phyloP scores from a whole-genome alignment of 345 rosid genomes.

The Salix arbutifolia region DNA sequence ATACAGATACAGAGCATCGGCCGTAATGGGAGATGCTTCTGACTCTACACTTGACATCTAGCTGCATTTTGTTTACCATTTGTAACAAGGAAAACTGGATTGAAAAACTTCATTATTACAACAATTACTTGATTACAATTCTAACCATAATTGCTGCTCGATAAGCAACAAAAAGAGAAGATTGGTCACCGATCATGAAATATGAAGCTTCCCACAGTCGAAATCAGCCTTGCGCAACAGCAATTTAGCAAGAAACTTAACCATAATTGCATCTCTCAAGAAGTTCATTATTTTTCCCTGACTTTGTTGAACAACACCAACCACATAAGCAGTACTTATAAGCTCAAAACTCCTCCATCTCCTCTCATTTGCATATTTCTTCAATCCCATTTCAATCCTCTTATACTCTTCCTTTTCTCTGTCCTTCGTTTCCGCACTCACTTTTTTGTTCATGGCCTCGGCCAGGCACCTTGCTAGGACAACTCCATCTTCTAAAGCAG shows the following conservation, averaged over 20 bases:
- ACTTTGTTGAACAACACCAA: conserved; percentile 52
- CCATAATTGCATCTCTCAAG: conserved; percentile 42
- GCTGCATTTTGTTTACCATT: too few species aligned
- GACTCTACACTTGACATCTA: too few species aligned
- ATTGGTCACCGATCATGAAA: not conserved
- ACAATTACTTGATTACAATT: too few species aligned
- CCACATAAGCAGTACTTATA: conserved; percentile 37
- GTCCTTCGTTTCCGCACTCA: conserved; percentile 9
- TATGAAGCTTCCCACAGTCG: conserved; percentile 42
- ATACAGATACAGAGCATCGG: too few species aligned
- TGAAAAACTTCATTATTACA: too few species aligned
- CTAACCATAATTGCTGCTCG: too few species aligned
- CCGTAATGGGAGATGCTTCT: too few species aligned
- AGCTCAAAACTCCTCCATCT: conserved; percentile 69
- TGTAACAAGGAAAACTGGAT: too few species aligned
- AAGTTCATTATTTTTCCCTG: conserved; percentile 28
- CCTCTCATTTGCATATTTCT: conserved; percentile 45
- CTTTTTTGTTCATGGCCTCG: conserved; percentile 31
- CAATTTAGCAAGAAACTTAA: conserved; percentile 24
- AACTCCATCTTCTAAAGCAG: conserved; percentile 63
- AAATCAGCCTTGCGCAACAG: conserved; percentile 38
- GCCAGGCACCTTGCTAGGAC: conserved; percentile 63
- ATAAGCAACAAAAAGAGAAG: too few species aligned
- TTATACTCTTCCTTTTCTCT: conserved; percentile 13
- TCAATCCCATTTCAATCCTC: conserved; percentile 43